phyloP scores from a whole-genome alignment of 345 rosid species.

The Camelina laxa region DNA sequence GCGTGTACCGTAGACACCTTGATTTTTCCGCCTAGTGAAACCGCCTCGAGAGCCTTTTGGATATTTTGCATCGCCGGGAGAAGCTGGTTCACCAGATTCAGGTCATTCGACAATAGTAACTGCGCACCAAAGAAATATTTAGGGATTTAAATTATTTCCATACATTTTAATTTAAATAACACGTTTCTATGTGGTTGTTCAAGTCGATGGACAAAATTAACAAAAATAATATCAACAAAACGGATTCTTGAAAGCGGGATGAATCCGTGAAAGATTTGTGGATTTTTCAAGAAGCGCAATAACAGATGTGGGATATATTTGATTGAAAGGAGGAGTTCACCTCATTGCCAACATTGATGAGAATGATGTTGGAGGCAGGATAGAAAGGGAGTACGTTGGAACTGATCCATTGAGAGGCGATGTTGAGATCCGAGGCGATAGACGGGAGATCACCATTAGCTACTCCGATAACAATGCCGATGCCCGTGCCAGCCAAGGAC shows the following conservation, averaged over 20 bases:
- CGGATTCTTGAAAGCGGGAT: neutral
- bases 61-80: constrained; percentile 84
- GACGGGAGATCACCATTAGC: constrained; percentile 72
- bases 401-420: constrained; percentile 70
- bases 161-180: neutral
- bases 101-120: constrained; percentile 72
- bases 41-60: constrained; percentile 63
- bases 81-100: constrained; percentile 65
- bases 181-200: neutral
- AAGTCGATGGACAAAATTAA: neutral
- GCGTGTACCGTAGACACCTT: constrained; percentile 87
- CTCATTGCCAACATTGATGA: constrained; percentile 88
- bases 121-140: constrained; percentile 22
- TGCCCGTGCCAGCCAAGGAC: constrained; percentile 76
- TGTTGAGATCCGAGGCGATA: constrained; percentile 67
- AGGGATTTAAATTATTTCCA: no score
- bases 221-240: neutral
- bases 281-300: neutral
- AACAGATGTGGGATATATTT: neutral
- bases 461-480: constrained; percentile 73
- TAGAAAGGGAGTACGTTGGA: constrained; percentile 70
- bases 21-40: constrained; percentile 67
- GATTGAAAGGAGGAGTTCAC: constrained; percentile 26
- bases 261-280: neutral
- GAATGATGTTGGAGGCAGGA: constrained; percentile 74